Conservation (phyloP, 2,329 filamentous ascomycete genomes). For the Venturia carpophila region DNA sequence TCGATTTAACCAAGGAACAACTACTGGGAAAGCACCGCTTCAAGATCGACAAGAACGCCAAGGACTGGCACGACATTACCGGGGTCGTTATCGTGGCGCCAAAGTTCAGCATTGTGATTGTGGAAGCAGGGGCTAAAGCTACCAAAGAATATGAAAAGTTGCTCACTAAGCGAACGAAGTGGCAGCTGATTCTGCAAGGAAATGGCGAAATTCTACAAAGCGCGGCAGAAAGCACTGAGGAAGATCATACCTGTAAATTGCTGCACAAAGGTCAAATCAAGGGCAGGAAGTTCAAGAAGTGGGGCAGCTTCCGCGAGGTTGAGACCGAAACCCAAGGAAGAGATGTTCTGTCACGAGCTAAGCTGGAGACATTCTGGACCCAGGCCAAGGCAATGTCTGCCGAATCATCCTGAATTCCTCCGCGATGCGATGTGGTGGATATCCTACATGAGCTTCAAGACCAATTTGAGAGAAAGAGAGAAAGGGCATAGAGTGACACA, state of each 20-base stretch:
- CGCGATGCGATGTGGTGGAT: background rate
- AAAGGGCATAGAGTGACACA: background rate
- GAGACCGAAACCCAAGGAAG: slow-evolving; percentile 86
- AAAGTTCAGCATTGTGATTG: slow-evolving; percentile 78
- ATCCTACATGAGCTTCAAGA: background rate
- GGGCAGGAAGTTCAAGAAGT: slow-evolving; percentile 71
- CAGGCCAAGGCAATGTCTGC: slow-evolving; percentile 55
- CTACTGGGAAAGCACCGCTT: slow-evolving; percentile 93
- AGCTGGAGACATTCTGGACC: slow-evolving; percentile 95
- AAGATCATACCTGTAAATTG: slow-evolving; percentile 70
- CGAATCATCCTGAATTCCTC: background rate
- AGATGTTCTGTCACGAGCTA: slow-evolving; percentile 67
- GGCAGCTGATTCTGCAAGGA: slow-evolving; percentile 79
- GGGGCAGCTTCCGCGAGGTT: slow-evolving; percentile 74
- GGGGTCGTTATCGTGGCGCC: slow-evolving; percentile 91
- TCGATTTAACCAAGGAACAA: slow-evolving; percentile 49
- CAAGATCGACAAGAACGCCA: slow-evolving; percentile 86
- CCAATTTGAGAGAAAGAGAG: background rate
- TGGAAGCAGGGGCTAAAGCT: slow-evolving; percentile 95
- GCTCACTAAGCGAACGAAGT: slow-evolving; percentile 88
- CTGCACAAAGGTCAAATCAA: slow-evolving; percentile 91
- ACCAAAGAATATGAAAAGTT: slow-evolving; percentile 76
- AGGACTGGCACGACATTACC: slow-evolving; percentile 69
- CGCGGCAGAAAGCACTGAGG: slow-evolving; percentile 51
- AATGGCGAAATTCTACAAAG: slow-evolving; percentile 37